A percentile compares a stretch with the other conserved stretches of the same genome.
Conservation (phyloP, 495 filamentous ascomycete species). For the Neurospora sp. region DNA sequence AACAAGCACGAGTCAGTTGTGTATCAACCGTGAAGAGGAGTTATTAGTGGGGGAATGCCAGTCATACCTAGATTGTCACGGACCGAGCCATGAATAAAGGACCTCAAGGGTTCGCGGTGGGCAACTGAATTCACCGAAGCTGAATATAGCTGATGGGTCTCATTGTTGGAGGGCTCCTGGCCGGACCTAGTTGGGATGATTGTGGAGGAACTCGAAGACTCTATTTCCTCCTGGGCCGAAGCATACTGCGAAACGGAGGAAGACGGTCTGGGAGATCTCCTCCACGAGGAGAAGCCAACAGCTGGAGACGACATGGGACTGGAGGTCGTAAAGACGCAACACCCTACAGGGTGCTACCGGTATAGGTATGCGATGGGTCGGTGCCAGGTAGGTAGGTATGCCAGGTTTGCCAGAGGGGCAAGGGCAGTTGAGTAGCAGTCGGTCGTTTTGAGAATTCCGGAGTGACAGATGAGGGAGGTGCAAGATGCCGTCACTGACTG, state of each 20-base stretch:
- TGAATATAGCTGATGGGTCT: conserved; percentile 25
- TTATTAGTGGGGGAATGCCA: conserved; percentile 10
- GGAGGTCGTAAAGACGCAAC: not conserved
- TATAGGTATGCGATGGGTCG: not conserved
- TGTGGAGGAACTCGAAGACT: conserved; percentile 6
- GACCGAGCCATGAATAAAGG: conserved; percentile 68
- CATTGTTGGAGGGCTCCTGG: conserved; percentile 6
- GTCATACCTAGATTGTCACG: conserved; percentile 52
- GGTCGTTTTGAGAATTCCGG: not conserved
- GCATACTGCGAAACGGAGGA: conserved; percentile 25
- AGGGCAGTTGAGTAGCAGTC: not conserved
- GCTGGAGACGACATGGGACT: conserved; percentile 28
- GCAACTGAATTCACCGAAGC: conserved; percentile 27
- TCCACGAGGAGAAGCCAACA: conserved; percentile 27
- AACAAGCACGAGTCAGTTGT: not conserved
- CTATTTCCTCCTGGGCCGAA: conserved; percentile 14
- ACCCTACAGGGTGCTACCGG: not conserved
- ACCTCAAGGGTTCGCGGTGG: conserved; percentile 62
- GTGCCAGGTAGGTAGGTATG: not conserved
- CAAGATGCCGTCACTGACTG: not conserved
- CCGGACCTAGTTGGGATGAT: conserved; percentile 7
- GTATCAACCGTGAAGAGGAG: not conserved
- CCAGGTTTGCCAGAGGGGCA: not conserved
- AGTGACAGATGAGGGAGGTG: not conserved
- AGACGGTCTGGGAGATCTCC: conserved; percentile 20